Conservation (phyloP, 192 early-diverging fungal species). For the Umbelopsis vinacea region DNA sequence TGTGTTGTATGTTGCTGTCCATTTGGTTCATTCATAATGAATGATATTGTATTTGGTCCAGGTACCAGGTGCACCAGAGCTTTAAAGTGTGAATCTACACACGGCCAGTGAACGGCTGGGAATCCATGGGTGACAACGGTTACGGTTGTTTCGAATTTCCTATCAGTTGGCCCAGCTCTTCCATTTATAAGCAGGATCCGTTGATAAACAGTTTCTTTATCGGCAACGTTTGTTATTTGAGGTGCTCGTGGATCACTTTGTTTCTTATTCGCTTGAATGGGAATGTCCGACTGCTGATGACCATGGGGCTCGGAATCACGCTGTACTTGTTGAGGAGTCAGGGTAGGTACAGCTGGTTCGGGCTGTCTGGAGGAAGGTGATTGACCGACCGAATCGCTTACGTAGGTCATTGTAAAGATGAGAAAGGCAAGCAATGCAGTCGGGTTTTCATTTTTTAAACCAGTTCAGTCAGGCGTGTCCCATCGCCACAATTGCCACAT, state of each 20-base stretch:
- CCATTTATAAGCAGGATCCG: constrained; percentile 40
- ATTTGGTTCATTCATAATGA: constrained; percentile 46
- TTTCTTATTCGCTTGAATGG: neutral
- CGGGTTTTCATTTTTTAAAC: neutral
- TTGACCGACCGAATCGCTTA: neutral
- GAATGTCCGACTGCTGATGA: neutral
- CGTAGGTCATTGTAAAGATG: neutral
- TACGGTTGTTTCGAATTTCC: constrained; percentile 30
- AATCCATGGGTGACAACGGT: constrained; percentile 41
- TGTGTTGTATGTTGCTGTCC: constrained; percentile 16
- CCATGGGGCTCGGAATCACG: neutral
- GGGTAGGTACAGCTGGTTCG: neutral
- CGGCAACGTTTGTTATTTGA: constrained; percentile 23
- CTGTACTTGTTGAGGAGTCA: neutral
- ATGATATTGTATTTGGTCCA: constrained; percentile 57
- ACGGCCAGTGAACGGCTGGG: constrained; percentile 55
- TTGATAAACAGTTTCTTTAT: constrained; percentile 31
- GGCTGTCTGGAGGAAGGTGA: neutral
- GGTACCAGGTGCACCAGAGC: constrained; percentile 59
- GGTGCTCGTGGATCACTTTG: neutral
- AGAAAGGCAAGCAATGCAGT: neutral
- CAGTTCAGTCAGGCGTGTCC: neutral
- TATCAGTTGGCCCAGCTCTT: constrained; percentile 31
- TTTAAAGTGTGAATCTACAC: constrained; percentile 63
- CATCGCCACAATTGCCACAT: neutral